Evolutionary conservation across 2,329 filamentous ascomycete species (phyloP), one percentile per base, ranked within the genome.

Genomic region (Cladosporium sp.): DNA sequence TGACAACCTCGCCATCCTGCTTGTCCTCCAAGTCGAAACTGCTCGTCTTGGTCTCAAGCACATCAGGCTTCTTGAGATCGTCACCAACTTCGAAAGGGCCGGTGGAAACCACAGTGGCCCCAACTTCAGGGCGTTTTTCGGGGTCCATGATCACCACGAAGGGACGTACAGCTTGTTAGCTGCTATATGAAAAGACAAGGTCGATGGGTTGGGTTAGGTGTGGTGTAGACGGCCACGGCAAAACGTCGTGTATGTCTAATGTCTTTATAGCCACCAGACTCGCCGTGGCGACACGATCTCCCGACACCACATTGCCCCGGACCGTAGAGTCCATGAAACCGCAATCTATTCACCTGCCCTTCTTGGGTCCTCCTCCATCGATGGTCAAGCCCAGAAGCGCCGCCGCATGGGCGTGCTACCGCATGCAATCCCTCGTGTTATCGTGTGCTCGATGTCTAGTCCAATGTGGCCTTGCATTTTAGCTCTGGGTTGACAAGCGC

Each of bases 1-100:
- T 86, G 69, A 86, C 80, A 16, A 70, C 75, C 28, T 83, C 76
- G 49, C 40, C 62, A 14, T 61, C 65, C 18, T 65, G 28, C 28
- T 55, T 55, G 3, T 55, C 52, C 28, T 33, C 52, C 28, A 29
- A 10, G 28, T n/a, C 28, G 28, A 31, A 55, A 31, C 28, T 55
- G n/a, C 28, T 55, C n/a, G 28, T 29, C 18, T 28, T 53, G 50
- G 50, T 33, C n/a, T 55, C 28, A n/a, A 55, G 16, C 52, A 55
- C 16, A 29, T 11, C 52, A 33, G 52, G 31, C 8, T 55, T 33
- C 52, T 55, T 55, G 28, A 29, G 18, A 33, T 55, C 52, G 28
- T 31, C 29, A 55, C 31, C 52, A 10, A 33, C 29, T 29, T 29
- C 52, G n/a, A 31, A 16, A n/a, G 31, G 52, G 18, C 3, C 29